Evolutionary conservation across 106 monocot species (phyloP).

Genomic region (Acorus calamus): DNA sequence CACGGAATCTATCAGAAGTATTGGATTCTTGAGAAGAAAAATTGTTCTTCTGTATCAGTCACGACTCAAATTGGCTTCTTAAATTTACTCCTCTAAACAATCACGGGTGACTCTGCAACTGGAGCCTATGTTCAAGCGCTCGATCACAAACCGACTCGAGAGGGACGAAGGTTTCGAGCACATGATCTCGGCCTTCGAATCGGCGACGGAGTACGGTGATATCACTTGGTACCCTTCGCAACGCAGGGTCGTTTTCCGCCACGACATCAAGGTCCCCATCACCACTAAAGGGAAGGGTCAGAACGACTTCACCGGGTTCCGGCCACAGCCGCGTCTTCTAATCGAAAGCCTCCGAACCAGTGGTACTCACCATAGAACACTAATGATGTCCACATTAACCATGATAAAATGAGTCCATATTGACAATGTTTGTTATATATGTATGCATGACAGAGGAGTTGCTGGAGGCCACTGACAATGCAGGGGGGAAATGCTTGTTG

Average conservation of each 20-base stretch:
- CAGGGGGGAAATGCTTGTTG: slow-evolving; percentile 1
- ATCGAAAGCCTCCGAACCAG: background rate
- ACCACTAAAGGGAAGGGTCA: background rate
- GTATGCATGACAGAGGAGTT: too few species aligned
- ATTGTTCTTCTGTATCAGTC: too few species aligned
- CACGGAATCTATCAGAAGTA: too few species aligned
- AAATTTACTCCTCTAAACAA: too few species aligned
- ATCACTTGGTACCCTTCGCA: slow-evolving; percentile 17
- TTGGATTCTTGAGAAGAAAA: too few species aligned
- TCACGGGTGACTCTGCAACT: slow-evolving; percentile 9
- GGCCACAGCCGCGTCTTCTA: background rate
- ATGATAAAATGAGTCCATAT: too few species aligned
- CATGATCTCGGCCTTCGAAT: slow-evolving; percentile 4
- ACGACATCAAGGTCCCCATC: slow-evolving; percentile 7
- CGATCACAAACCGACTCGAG: slow-evolving; percentile 6
- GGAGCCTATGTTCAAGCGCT: slow-evolving; percentile 15
- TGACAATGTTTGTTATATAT: background rate
- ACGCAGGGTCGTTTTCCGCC: slow-evolving; percentile 1
- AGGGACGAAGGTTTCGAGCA: slow-evolving; percentile 1
- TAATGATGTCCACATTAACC: too few species aligned
- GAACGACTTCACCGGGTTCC: slow-evolving; percentile 13
- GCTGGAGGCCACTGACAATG: background rate
- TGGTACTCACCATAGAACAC: background rate
- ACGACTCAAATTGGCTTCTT: too few species aligned
- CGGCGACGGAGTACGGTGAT: slow-evolving; percentile 6